Evolutionary conservation across 352 stramenopile species (phyloP), one percentile per base, ranked within the genome.

Genomic region (Pythium dissimile): DNA sequence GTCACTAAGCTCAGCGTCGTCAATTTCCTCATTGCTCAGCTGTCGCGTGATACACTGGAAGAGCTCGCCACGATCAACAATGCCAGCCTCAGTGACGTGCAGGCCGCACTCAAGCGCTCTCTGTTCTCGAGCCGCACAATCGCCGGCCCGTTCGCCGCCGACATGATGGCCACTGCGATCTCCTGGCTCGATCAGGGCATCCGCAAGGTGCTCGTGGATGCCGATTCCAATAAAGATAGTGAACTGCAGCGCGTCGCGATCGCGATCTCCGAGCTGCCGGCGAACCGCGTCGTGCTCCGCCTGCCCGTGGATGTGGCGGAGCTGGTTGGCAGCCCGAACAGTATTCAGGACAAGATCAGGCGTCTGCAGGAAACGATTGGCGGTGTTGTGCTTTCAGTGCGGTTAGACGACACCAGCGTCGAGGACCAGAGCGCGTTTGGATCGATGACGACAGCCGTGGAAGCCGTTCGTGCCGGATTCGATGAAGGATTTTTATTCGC

Each of bases 161-260:
- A 76, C 10, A 89, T 85, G 69, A 73, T 90, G 16, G 78, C 83
- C 10, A 44, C 51, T 5, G 60, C 86, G 2, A 68, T 73, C 44
- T 59, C 44, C 30, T 94, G 82, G 82, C 70, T 94, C 37, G 78
- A 94, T 43, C 66, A 94, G 21, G 80, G 84, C 10, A 49, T 75
- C 1, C 37, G 61, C 3, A 80, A 82, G 37, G 76, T 86, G 45
- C 59, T 94, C 21, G 68, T 94, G 20, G 58, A 76, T 3, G 75
- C 69, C 15, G 54, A 62, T 2, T 77, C 68, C 12, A 75, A 45
- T 24, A 67, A 85, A 23, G 75, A 89, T 35, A 53, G 42, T 9
- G 75, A 78, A 23, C 47, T 89, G 23, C 69, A 82, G 62, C 67
- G 62, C 21, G 66, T 88, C 13, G 80, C 64, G 13, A 64, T 69